Evolutionary conservation across 345 rosid genomes (phyloP).

Genomic region (Capsella bursapastoris): DNA sequence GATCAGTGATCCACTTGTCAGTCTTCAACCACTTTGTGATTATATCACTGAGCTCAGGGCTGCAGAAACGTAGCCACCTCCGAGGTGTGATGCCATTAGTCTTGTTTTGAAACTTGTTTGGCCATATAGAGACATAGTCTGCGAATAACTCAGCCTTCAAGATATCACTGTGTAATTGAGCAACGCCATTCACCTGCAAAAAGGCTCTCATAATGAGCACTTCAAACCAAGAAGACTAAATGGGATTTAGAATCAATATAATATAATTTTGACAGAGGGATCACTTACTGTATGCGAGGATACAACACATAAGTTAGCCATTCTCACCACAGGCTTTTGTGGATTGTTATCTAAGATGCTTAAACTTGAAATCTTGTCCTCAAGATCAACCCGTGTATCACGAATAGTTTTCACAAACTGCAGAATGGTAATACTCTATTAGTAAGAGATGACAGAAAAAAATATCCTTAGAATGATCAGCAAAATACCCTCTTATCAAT

Average conservation of each 20-base stretch:
- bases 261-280: background rate
- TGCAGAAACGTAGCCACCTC: constrained; percentile 95
- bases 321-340: constrained; percentile 88
- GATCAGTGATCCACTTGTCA: constrained; percentile 86
- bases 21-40: constrained; percentile 93
- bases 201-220: constrained; percentile 28
- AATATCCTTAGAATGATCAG: constrained; percentile 13
- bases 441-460: constrained; percentile 22
- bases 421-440: constrained; percentile 33
- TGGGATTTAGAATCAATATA: background rate
- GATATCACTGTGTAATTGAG: constrained; percentile 94
- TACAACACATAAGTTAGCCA: constrained; percentile 97
- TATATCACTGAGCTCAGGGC: constrained; percentile 91
- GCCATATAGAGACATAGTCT: constrained; percentile 94
- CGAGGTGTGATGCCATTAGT: constrained; percentile 98
- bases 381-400: constrained; percentile 63
- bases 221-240: constrained; percentile 22
- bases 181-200: constrained; percentile 94
- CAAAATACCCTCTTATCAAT: constrained; percentile 79
- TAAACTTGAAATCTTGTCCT: constrained; percentile 79
- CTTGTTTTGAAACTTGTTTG: constrained; percentile 91
- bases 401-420: constrained; percentile 76
- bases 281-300: constrained; percentile 80
- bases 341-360: constrained; percentile 84
- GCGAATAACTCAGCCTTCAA: constrained; percentile 84